phyloP scores from a whole-genome alignment of 352 stramenopile species.

The Phytophthora multivora region DNA sequence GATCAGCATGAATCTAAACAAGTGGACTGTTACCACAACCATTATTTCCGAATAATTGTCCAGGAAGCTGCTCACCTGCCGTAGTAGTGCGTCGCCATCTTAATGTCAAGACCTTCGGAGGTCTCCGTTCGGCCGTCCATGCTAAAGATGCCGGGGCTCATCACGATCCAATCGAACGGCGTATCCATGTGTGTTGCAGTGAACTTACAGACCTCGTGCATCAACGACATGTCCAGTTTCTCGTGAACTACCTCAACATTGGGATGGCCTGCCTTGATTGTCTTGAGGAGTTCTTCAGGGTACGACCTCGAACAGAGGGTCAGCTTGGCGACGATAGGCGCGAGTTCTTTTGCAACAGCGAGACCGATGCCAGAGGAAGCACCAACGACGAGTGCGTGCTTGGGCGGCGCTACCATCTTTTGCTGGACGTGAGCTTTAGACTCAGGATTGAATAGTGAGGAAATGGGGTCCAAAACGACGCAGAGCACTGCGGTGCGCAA shows the following conservation, averaged over 20 bases:
- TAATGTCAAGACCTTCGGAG: conserved; percentile 8
- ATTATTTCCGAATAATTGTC: no score
- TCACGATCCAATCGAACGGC: conserved; percentile 18
- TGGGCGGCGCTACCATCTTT: conserved; percentile 10
- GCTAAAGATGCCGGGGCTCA: conserved; percentile 4
- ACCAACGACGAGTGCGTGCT: conserved; percentile 17
- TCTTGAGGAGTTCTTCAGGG: conserved; percentile 5
- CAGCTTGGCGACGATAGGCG: conserved; percentile 11
- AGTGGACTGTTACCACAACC: not conserved
- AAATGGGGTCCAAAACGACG: not conserved
- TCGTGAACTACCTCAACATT: conserved; percentile 16
- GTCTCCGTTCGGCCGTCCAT: conserved; percentile 7
- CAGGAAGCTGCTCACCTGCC: not conserved
- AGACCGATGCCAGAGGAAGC: conserved; percentile 14
- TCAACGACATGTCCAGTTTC: conserved; percentile 9
- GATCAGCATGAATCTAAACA: conserved; percentile 19
- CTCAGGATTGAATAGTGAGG: conserved; percentile 1
- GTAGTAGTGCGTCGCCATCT: conserved; percentile 24
- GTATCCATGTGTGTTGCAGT: conserved; percentile 5
- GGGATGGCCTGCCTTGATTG: conserved; percentile 10
- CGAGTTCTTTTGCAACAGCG: conserved; percentile 8
- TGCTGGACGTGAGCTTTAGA: conserved; percentile 4
- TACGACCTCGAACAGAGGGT: conserved; percentile 18
- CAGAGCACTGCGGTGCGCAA: not conserved
- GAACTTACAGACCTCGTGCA: conserved; percentile 18